Conservation (phyloP, 2,329 filamentous ascomycete species). For the Lachnellula subtilissima region DNA sequence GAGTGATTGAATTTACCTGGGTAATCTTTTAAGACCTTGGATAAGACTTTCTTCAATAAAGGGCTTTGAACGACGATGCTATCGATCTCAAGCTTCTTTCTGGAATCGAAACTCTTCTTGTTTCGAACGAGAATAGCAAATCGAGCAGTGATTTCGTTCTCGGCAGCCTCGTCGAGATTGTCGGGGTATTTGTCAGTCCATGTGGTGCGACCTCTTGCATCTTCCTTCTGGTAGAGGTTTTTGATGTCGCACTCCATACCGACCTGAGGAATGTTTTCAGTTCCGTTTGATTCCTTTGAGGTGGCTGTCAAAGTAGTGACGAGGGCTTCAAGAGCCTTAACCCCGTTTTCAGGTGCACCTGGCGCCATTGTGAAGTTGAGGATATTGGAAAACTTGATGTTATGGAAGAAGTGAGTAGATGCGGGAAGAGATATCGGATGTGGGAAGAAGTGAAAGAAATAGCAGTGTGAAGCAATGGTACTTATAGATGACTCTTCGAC, state of each 20-base stretch:
- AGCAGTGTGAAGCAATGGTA: background rate
- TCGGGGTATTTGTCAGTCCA: conserved; percentile 54
- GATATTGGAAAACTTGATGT: too few species aligned
- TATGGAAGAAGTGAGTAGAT: too few species aligned
- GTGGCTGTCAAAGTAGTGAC: background rate
- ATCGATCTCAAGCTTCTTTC: conserved; percentile 56
- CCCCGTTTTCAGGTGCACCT: background rate
- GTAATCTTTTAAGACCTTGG: conserved; percentile 30
- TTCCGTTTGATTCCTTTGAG: background rate
- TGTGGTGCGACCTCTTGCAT: conserved; percentile 45
- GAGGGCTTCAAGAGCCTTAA: background rate
- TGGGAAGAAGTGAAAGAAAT: background rate
- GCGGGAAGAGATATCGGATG: too few species aligned
- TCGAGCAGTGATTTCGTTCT: conserved; percentile 56
- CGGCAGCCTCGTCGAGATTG: conserved; percentile 50
- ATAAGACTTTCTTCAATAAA: conserved; percentile 52
- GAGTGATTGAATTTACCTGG: conserved; percentile 8
- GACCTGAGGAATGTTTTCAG: background rate
- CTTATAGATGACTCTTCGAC: background rate
- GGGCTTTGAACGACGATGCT: conserved; percentile 62
- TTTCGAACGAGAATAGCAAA: conserved; percentile 58
- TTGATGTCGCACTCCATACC: conserved; percentile 38
- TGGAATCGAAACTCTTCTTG: conserved; percentile 51
- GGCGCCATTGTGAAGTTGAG: too few species aligned
- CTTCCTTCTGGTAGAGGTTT: conserved; percentile 47